These are phyloP conservation scores for Carex littledalei DNA, from an alignment of 176 grass and related monocot species.

Conservation along the genomic window DNA sequence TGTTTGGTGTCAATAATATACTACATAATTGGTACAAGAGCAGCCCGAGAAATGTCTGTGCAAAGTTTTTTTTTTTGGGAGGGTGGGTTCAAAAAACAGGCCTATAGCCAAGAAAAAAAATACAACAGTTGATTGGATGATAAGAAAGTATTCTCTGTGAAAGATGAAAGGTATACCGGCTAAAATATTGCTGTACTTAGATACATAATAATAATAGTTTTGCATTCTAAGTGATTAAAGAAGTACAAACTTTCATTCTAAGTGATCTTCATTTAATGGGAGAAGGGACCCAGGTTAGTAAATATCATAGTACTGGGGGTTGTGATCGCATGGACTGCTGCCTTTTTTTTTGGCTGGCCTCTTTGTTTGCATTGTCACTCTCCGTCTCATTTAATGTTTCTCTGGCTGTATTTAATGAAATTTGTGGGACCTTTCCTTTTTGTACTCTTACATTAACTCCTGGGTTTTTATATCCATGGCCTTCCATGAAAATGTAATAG, in stretches of 20 bases:
- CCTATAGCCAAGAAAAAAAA: neutral
- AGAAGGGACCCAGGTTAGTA: conserved; percentile 6
- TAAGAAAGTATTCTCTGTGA: conserved; percentile 6
- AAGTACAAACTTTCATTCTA: conserved; percentile 19
- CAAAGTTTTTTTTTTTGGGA: neutral
- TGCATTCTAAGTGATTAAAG: neutral
- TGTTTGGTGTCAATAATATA: neutral
- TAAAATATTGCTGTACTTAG: neutral
- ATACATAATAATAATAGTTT: neutral
- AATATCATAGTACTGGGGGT: conserved; percentile 28
- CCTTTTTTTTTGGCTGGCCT: neutral
- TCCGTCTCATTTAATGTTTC: conserved; percentile 19
- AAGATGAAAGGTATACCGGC: neutral
- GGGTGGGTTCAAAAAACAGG: neutral
- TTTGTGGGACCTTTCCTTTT: neutral
- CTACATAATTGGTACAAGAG: neutral
- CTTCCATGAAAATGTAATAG: conserved; percentile 9
- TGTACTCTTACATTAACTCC: conserved; percentile 18
- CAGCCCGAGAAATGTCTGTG: neutral
- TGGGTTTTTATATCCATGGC: conserved; percentile 22
- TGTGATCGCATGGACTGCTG: conserved; percentile 16
- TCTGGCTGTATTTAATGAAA: conserved; percentile 28
- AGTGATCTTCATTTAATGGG: conserved; percentile 20
- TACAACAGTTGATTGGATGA: conserved; percentile 12
- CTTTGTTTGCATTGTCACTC: conserved; percentile 20